Base-by-base conservation (phyloP, 2,329 filamentous ascomycete genomes). In the Cercospora citrullina region DNA sequence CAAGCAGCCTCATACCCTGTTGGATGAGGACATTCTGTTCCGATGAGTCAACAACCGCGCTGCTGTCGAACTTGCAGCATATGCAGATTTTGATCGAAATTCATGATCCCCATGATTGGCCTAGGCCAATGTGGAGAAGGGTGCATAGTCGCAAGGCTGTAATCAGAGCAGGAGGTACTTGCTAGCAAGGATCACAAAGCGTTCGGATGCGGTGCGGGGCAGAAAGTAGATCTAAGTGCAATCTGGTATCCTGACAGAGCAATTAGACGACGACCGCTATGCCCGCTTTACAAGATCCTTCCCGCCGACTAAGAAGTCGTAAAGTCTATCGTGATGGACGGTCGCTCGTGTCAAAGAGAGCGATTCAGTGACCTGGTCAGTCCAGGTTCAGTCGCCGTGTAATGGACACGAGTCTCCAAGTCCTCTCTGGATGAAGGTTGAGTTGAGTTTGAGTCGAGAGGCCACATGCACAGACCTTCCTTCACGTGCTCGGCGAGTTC, bases 401-500 rank as follows among this genome's bases (percentile, higher is more conserved):
- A 7, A 39, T n/a, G 33, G 14, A 36, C 16, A 36, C 33, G 14
- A 16, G 36, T 39, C 14, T 39, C 14, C 36, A 16, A n/a, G 12
- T 39, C 14, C 36, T 39, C 14, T 39, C 7, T 7, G 36, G 36
- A 39, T 7, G 36, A 39, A n/a, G n/a, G 33, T 31, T 31, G 30
- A 12, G 31, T 33, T 39, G 5, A 39, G 36, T 39, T 39, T 39
- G 36, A 39, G 36, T 16, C 36, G 14, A 53, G 28, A 57, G 53
- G 53, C 28, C 53, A 57, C 31, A 33, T 26, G 55, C 55, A 58
- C 55, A 26, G 55, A 33, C 55, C 55, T 18, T 6, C 16, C 16
- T 58, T 58, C 55, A 58, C 55, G 55, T 58, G 55, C 55, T 58
- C 55, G 55, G 55, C 16, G 55, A 58, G 10, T 58, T 58, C 55